Evolutionary conservation across 306 rosid genomes (phyloP).

Genomic region (apple (Malus domestica)): DNA sequence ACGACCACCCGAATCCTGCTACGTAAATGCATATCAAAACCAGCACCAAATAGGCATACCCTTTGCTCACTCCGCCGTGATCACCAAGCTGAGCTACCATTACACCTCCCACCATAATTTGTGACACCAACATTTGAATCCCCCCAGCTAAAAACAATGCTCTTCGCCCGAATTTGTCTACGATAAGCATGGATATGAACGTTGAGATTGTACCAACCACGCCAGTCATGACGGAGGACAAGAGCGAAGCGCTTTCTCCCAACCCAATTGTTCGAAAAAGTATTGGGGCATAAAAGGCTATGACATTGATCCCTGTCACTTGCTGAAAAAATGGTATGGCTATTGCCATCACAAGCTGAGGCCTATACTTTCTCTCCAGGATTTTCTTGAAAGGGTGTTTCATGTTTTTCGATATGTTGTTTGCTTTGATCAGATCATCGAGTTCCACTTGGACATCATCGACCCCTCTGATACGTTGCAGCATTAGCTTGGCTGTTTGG

Average conservation of each 20-base stretch:
- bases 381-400: slow-evolving; percentile 43
- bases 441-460: slow-evolving; percentile 44
- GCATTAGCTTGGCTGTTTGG: slow-evolving; percentile 41
- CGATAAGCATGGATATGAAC: slow-evolving; percentile 58
- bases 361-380: slow-evolving; percentile 40
- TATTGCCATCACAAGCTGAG: slow-evolving; percentile 62
- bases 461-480: slow-evolving; percentile 49
- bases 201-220: slow-evolving; percentile 38
- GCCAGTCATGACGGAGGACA: slow-evolving; percentile 39
- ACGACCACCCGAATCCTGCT: slow-evolving; percentile 63
- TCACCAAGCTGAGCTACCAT: slow-evolving; percentile 48
- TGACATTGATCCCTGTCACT: slow-evolving; percentile 61
- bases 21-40: slow-evolving; percentile 44
- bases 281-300: slow-evolving; percentile 50
- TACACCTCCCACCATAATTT: slow-evolving; percentile 39
- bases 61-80: slow-evolving; percentile 38
- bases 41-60: slow-evolving; percentile 40
- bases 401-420: slow-evolving; percentile 28
- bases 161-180: slow-evolving; percentile 57
- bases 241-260: slow-evolving; percentile 50
- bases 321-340: slow-evolving; percentile 65
- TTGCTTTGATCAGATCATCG: slow-evolving; percentile 47
- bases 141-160: slow-evolving; percentile 51
- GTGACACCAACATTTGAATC: slow-evolving; percentile 50
- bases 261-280: slow-evolving; percentile 49